phyloP scores from a whole-genome alignment of 352 stramenopile genomes.

The Elongisporangium undulatum region DNA sequence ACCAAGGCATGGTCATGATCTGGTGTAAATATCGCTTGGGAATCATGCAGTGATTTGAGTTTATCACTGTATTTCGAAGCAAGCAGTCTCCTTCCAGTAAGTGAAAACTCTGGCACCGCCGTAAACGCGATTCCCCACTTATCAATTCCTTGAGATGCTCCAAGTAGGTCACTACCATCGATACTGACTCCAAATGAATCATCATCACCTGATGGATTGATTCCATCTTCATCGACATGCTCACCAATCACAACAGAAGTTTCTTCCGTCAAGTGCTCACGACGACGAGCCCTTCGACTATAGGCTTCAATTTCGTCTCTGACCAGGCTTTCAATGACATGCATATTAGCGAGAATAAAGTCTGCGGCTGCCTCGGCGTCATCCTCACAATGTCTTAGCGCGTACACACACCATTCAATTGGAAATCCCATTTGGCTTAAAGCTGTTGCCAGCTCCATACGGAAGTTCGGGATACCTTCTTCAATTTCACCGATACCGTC shows the following conservation, averaged over 20 bases:
- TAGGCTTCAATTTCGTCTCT: constrained; percentile 63
- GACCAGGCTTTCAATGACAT: constrained; percentile 74
- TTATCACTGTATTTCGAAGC: constrained; percentile 67
- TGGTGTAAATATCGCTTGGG: constrained; percentile 58
- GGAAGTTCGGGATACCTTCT: constrained; percentile 73
- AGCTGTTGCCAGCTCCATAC: constrained; percentile 73
- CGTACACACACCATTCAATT: constrained; percentile 87
- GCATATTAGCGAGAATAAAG: constrained; percentile 84
- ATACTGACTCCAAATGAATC: constrained; percentile 1
- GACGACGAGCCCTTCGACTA: constrained; percentile 41
- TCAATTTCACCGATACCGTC: constrained; percentile 41
- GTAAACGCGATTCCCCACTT: constrained; percentile 88
- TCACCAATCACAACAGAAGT: background rate
- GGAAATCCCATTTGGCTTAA: constrained; percentile 86
- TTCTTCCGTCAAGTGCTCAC: constrained; percentile 32
- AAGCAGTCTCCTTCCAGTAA: constrained; percentile 67
- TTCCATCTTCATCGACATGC: constrained; percentile 8
- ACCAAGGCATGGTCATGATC: constrained; percentile 74
- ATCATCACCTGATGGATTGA: background rate
- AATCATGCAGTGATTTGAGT: constrained; percentile 54
- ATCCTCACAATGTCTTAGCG: constrained; percentile 77
- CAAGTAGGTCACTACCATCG: background rate
- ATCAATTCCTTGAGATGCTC: constrained; percentile 27
- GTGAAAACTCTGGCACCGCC: constrained; percentile 78
- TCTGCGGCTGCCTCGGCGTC: constrained; percentile 77